phyloP scores from a whole-genome alignment of 1,284 basidiomycete species.

The Ganoderma sinense region DNA sequence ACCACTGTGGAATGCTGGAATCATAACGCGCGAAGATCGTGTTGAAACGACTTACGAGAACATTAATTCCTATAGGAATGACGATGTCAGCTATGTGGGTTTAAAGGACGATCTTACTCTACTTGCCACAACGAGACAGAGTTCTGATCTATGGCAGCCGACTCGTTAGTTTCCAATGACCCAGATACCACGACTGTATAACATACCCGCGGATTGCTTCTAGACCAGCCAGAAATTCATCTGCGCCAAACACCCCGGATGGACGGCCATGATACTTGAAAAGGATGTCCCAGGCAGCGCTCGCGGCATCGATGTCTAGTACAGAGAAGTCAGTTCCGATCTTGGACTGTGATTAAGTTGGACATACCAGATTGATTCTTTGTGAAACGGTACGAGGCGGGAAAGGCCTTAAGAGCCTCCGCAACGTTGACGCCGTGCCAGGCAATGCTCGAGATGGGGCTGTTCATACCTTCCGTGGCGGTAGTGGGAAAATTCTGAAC shows the following conservation, averaged over 20 bases:
- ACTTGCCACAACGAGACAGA: not conserved
- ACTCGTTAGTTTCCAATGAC: not conserved
- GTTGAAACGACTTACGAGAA: not conserved
- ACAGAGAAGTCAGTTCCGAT: not conserved
- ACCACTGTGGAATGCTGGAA: not conserved
- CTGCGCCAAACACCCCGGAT: conserved; percentile 62
- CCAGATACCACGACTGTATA: not conserved
- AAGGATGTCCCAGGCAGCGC: conserved; percentile 59
- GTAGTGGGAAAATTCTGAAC: conserved; percentile 50
- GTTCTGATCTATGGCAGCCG: not conserved
- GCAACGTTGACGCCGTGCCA: conserved; percentile 67
- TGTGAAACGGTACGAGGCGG: conserved; percentile 62
- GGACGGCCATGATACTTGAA: conserved; percentile 67
- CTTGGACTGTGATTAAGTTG: conserved; percentile 27
- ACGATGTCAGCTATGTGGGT: not conserved
- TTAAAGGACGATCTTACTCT: not conserved
- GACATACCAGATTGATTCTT: conserved; percentile 57
- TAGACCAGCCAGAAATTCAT: conserved; percentile 31
- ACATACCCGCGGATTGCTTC: not conserved
- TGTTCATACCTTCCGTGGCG: conserved; percentile 39
- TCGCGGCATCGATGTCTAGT: conserved; percentile 53
- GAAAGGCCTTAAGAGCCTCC: conserved; percentile 61
- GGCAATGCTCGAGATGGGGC: conserved; percentile 39
- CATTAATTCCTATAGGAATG: not conserved
- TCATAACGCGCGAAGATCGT: not conserved